Evolutionary conservation across 2,329 filamentous ascomycete genomes (phyloP), one percentile per base, ranked within the genome.

Genomic region (Fusarium beomiforme): DNA sequence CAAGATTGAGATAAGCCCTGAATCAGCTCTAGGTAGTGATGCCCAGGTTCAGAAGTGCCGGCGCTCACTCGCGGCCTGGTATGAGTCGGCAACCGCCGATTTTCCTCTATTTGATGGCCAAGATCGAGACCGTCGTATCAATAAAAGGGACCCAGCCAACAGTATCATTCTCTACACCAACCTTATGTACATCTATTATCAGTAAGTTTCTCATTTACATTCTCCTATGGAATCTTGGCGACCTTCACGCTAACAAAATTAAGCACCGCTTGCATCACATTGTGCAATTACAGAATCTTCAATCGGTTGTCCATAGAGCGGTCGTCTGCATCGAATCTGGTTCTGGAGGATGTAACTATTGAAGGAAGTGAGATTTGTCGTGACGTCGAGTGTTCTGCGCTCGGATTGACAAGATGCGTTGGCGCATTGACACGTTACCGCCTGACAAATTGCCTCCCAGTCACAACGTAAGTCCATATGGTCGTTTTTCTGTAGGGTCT

Each of bases 191-290:
- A 42, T 29, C 4, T 34, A 34, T 5, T 17, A 42, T 21, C 7
- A 24, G 9, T 21, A 34, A 7, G 37, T 23, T 23, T 2, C n/a
- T n/a, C n/a, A n/a, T n/a, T n/a, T n/a, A n/a, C n/a, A n/a, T n/a
- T n/a, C n/a, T n/a, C n/a, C 5, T 12, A 1, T 7, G 3, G 6
- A 33, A 16, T 23, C 10, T 8, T n/a, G n/a, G n/a, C n/a, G n/a
- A n/a, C n/a, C n/a, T n/a, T n/a, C n/a, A 13, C 0, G 1, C 56
- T 59, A 5, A 59, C 6, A 11, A 0, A 1, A 16, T 10, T 5
- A 2, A 59, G 56, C 29, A 53, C 46, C 0, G 29, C 56, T 36
- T 59, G 29, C 6, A 29, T 59, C 14, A 31, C 56, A 12, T 29
- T 59, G 2, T 59, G 46, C 4, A 59, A 43, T 4, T 23, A 31